Evolutionary conservation across 768 basidiomycete species (phyloP), one percentile per base, ranked within the genome.

Genomic region (Boletus reticulatus): DNA sequence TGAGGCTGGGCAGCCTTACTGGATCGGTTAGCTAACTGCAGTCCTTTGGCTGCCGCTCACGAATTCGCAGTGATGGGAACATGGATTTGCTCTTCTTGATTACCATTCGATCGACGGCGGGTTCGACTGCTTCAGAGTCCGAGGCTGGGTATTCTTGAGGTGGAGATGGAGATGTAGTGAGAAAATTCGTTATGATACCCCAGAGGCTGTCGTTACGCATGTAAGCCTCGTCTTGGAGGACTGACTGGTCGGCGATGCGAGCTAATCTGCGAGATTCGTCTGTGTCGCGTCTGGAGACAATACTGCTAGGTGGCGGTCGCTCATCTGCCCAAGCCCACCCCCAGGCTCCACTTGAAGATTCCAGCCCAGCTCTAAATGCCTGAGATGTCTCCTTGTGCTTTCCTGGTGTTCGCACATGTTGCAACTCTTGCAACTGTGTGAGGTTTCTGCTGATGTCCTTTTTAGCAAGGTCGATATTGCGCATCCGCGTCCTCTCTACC

Each of bases 301-400:
- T 92, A 50, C 93, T 94, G 63, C 88, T 91, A 4, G 95, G 90
- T 5, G 96, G 96, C 4, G 96, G 96, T 19, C 79, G 77, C 72
- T 97, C 94, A 48, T 82, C 75, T 16, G 87, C 92, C 94, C 90
- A 98, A 19, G 86, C 84, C 87, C 91, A 94, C 29, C 78, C 81
- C 87, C 86, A 89, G 58, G 79, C 80, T 43, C 79, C 83, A 29
- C 80, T 77, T 7, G 75, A 73, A 41, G 74, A 74, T 56, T 76
- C 79, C 13, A 67, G 44, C 5, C 64, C 73, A 39, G 72, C 66
- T 60, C 55, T 61, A 42, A 70, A 52, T 11, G 64, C 56, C 48
- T 56, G 69, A 53, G 43, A 55, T 6, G 60, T 52, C 50, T 50
- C 63, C 45, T 31, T 60, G 39, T n/a, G 65, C 57, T 62, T 72